These are phyloP conservation scores for Tulasnella sp. DNA, from an alignment of 768 basidiomycete genomes.

Conservation along the genomic window DNA sequence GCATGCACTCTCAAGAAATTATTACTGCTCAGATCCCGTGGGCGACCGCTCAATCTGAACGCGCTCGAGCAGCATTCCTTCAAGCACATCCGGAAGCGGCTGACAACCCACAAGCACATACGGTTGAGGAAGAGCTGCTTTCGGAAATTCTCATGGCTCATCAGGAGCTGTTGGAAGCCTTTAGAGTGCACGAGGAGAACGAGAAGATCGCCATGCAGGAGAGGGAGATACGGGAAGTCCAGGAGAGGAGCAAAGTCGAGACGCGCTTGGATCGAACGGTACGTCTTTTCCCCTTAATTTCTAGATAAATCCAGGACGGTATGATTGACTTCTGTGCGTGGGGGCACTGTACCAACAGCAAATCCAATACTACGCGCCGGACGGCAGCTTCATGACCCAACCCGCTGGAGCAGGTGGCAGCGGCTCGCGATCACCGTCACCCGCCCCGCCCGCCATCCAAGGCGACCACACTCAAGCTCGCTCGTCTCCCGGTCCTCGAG, in stretches of 20 bases:
- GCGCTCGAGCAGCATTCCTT: constrained; percentile 44
- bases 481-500: constrained; percentile 33
- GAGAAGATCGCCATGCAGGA: constrained; percentile 57
- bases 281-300: constrained; percentile 31
- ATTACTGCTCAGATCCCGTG: constrained; percentile 85
- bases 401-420: constrained; percentile 14
- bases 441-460: constrained; percentile 29
- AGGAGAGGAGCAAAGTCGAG: constrained; percentile 69
- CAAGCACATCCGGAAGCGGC: background rate
- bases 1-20: constrained; percentile 76
- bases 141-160: constrained; percentile 70
- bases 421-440: constrained; percentile 37
- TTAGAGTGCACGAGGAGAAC: constrained; percentile 74
- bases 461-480: background rate
- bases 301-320: background rate
- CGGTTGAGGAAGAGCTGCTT: constrained; percentile 70
- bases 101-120: constrained; percentile 38
- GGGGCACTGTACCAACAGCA: constrained; percentile 24
- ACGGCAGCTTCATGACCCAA: constrained; percentile 30
- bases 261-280: constrained; percentile 64
- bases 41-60: constrained; percentile 79
- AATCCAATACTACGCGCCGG: constrained; percentile 30
- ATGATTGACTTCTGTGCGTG: background rate
- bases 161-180: constrained; percentile 60
- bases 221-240: constrained; percentile 51